Percentiles rank a stretch among this genome's conserved stretches.
These are phyloP conservation scores for Fusarium sublunatum DNA, from an alignment of 2,329 filamentous ascomycete species.

Conservation along the genomic window DNA sequence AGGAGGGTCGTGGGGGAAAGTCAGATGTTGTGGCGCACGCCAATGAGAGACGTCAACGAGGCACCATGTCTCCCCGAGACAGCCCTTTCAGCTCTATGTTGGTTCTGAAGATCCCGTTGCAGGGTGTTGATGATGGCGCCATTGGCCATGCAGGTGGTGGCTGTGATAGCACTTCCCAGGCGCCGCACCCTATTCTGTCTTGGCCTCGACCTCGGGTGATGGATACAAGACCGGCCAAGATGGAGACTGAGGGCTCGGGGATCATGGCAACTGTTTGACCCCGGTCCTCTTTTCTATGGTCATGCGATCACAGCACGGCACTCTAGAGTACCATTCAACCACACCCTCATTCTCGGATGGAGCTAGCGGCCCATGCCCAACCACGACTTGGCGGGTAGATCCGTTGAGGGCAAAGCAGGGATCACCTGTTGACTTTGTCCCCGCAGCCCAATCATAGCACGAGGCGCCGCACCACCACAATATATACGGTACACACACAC, in stretches of 20 bases:
- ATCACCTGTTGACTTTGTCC: conserved; percentile 19
- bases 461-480: conserved; percentile 15
- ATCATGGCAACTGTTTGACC: conserved; percentile 24
- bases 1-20: conserved; percentile 48
- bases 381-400: conserved; percentile 45
- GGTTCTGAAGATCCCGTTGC: conserved; percentile 27
- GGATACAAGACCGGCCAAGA: conserved; percentile 4
- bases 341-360: conserved; percentile 28
- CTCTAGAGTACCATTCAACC: conserved; percentile 26
- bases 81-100: conserved; percentile 26
- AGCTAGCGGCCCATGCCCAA: conserved; percentile 34
- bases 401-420: conserved; percentile 40
- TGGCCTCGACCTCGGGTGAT: conserved; percentile 3
- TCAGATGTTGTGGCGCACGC: conserved; percentile 55
- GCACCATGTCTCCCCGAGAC: conserved; percentile 38
- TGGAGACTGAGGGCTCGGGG: conserved; percentile 14
- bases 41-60: conserved; percentile 48
- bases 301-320: conserved; percentile 42
- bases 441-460: conserved; percentile 17
- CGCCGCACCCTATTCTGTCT: conserved; percentile 16
- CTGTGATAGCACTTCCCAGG: conserved; percentile 15
- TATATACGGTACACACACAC: conserved; percentile 12
- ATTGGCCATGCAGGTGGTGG: conserved; percentile 40
- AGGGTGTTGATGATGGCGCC: conserved; percentile 35
- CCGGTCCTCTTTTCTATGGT: conserved; percentile 33